Evolutionary conservation across 345 rosid genomes (phyloP).

Genomic region (Turnera subulata): DNA sequence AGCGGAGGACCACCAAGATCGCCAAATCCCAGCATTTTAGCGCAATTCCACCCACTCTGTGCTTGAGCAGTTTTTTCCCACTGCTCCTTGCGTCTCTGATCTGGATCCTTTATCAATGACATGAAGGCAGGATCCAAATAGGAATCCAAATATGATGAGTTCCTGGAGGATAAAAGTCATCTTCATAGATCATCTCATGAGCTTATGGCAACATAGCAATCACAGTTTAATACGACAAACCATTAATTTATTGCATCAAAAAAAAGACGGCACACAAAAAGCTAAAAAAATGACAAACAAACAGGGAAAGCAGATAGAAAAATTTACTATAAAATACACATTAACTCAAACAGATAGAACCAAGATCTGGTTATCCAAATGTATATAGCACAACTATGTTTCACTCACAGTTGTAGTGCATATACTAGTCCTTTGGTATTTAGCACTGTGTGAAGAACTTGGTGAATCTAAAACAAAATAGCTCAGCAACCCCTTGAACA

Average conservation of each 20-base stretch:
- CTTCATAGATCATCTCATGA: slow-evolving; percentile 7
- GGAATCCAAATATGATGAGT: slow-evolving; percentile 70
- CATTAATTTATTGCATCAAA: background rate
- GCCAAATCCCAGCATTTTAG: slow-evolving; percentile 87
- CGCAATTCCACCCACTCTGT: slow-evolving; percentile 74
- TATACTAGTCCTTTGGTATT: no score
- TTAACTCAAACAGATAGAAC: no score
- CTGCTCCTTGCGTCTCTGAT: slow-evolving; percentile 83
- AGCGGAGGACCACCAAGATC: slow-evolving; percentile 78
- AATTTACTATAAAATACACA: no score
- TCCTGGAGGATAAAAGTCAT: slow-evolving; percentile 48
- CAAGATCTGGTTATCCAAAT: no score
- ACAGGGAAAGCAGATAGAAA: no score
- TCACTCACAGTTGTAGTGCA: no score
- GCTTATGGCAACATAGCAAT: background rate
- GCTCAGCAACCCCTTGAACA: no score
- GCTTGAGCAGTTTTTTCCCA: slow-evolving; percentile 96
- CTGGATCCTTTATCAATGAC: slow-evolving; percentile 96
- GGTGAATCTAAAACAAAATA: no score
- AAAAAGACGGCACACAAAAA: background rate
- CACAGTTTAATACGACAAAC: slow-evolving; percentile 3
- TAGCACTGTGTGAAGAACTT: no score
- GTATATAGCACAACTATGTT: no score
- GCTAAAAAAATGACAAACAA: background rate
- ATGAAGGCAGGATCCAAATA: slow-evolving; percentile 97